Evolutionary conservation across 2,329 filamentous ascomycete genomes (phyloP).

Genomic region (Fusarium kyushuense): DNA sequence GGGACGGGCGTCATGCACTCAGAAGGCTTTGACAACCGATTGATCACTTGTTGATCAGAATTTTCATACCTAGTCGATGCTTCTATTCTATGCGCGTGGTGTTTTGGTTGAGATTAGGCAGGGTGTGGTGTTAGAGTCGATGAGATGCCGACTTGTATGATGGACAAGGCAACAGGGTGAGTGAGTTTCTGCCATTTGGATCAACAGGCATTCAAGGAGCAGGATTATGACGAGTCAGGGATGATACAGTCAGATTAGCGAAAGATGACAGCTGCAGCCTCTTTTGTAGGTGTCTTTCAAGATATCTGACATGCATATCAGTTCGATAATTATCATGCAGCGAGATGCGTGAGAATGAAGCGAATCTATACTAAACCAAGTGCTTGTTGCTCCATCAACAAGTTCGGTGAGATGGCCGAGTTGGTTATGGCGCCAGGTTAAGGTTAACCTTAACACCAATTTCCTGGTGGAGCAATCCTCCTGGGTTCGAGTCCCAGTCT

Average conservation of each 20-base stretch:
- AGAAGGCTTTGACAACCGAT: neutral
- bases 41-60: neutral
- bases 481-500: constrained; percentile 50
- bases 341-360: rapidly evolving
- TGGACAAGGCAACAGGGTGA: neutral
- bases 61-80: neutral
- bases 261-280: neutral
- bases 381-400: rapidly evolving
- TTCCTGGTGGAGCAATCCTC: constrained; percentile 49
- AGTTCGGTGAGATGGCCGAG: constrained; percentile 48
- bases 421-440: constrained; percentile 50
- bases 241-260: neutral
- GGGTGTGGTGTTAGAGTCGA: constrained; percentile 20
- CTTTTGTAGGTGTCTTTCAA: neutral
- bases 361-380: rapidly evolving
- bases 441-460: constrained; percentile 47
- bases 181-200: neutral
- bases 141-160: neutral
- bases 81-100: neutral
- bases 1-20: constrained; percentile 23
- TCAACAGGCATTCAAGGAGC: neutral
- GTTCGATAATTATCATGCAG: neutral
- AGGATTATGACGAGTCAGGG: neutral
- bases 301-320: constrained; percentile 9
- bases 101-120: neutral